These are phyloP conservation scores for Orbilia oligospora DNA, from an alignment of 2,329 filamentous ascomycete genomes.

Conservation along the genomic window DNA sequence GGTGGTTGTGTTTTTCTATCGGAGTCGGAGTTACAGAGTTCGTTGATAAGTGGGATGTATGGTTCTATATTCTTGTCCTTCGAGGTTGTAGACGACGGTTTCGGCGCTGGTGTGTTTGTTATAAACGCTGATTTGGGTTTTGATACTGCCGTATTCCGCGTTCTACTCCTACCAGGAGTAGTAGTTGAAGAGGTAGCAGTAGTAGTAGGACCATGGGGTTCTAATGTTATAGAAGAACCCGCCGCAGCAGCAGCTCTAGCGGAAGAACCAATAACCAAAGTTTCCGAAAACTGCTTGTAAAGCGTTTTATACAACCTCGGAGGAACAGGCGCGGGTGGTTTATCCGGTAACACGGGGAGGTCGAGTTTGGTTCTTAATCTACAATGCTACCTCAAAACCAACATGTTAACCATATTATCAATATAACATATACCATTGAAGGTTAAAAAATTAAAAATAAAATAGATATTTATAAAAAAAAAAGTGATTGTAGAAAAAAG, in stretches of 20 bases:
- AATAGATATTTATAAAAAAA: too few relatives aligned
- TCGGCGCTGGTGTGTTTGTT: neutral
- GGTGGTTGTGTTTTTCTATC: neutral
- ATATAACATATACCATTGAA: too few relatives aligned
- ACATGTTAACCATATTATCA: neutral
- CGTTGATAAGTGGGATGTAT: slow-evolving; percentile 28
- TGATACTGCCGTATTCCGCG: neutral
- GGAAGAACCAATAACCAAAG: slow-evolving; percentile 21
- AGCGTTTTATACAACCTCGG: slow-evolving; percentile 47
- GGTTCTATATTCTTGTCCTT: slow-evolving; percentile 28
- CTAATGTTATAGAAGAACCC: neutral
- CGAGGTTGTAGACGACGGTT: neutral
- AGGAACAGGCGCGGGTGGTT: slow-evolving; percentile 44
- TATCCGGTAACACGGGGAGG: slow-evolving; percentile 41
- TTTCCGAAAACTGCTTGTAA: slow-evolving; percentile 57
- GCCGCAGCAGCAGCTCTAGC: neutral
- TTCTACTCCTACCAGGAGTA: slow-evolving; percentile 2
- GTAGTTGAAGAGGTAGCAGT: too few relatives aligned
- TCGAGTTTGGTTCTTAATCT: slow-evolving; percentile 54
- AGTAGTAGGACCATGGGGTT: neutral
- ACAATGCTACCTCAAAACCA: slow-evolving; percentile 3
- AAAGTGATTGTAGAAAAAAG: too few relatives aligned
- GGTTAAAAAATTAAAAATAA: neutral
- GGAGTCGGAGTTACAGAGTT: slow-evolving; percentile 15
- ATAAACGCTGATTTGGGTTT: slow-evolving; percentile 27